Evolutionary conservation across 441 rosid genomes (phyloP).

Genomic region (Biscutella laevigata): DNA sequence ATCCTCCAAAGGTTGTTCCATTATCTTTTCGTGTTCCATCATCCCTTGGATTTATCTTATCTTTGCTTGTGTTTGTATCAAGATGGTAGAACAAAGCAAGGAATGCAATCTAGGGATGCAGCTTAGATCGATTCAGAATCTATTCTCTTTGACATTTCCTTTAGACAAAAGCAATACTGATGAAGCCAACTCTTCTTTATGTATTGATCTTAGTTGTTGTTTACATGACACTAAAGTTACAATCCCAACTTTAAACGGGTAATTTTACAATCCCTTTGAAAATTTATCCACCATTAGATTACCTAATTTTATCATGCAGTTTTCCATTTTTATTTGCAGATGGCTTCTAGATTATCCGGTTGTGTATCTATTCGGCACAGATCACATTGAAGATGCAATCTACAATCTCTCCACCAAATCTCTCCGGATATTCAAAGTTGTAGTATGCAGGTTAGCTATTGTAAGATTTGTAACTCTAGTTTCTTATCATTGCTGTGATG

Average conservation of each 20-base stretch:
- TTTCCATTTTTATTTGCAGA: conserved; percentile 31
- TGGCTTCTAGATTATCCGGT: conserved; percentile 95
- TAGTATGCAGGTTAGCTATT: conserved; percentile 52
- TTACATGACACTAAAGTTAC: conserved; percentile 62
- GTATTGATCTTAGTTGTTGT: conserved; percentile 69
- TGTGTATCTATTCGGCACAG: conserved; percentile 74
- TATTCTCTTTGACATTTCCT: conserved; percentile 51
- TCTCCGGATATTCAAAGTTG: conserved; percentile 61
- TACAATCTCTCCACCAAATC: conserved; percentile 79
- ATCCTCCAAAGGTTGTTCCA: conserved; percentile 70
- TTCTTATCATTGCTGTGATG: not conserved
- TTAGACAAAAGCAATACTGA: conserved; percentile 24
- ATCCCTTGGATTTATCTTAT: not conserved
- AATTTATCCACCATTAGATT: not conserved
- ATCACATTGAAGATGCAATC: conserved; percentile 67
- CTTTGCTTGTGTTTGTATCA: conserved; percentile 20
- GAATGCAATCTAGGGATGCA: conserved; percentile 38
- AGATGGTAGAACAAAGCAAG: conserved; percentile 59
- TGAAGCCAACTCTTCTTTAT: conserved; percentile 30
- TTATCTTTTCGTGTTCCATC: not conserved
- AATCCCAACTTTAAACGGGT: conserved; percentile 89
- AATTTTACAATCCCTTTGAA: conserved; percentile 12
- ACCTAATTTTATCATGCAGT: not conserved
- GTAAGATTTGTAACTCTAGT: not conserved
- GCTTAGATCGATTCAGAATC: conserved; percentile 48